Base-by-base conservation (phyloP, 345 rosid genomes). In the Zanthoxylum bungeanum region DNA sequence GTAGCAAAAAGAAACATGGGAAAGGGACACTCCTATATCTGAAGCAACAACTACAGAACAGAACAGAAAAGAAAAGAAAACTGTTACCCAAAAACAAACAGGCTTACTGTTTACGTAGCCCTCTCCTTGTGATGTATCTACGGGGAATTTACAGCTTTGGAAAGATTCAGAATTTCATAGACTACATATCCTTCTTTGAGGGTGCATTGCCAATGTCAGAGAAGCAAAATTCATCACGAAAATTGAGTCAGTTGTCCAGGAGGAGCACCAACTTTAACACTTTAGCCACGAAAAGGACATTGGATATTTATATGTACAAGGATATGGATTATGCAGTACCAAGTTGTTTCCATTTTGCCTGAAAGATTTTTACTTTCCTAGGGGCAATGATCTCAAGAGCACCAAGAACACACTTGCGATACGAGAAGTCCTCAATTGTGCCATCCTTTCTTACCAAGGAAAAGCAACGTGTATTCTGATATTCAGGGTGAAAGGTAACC, bases 1-100 rank as follows among this genome's bases (percentile, higher is more conserved):
- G 95, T 65, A 89, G 97, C 98, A 94, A 90, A 88, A 87, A 87
- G 92, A 94, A 89, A 95, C 97, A 79, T 74, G 80, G 85, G 77
- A 74, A 84, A 70, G 73, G 67, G n/a, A 52, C 73, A 42, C 27
- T 79, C 79, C 76, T 69, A 47, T 63, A 66, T 60, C 66, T 30
- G 44, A 21, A 40, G 11, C 25, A 46, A 21, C 28, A 22, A 33
- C 52, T 39, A n/a, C n/a, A n/a, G n/a, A n/a, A n/a, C n/a, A n/a
- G 52, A 22, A 53, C 4, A 4, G 0, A 33, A 36, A 21, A n/a
- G 2, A 1, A 0, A 49, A 22, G 25, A 56, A 58, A 31, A 42
- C 16, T 69, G 42, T 57, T 44, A n/a, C n/a, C n/a, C n/a, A 63
- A 0, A 37, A 55, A n/a, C 10, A 2, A n/a, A n/a, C 5, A 12